Percentiles rank a stretch among this genome's conserved stretches.
Evolutionary conservation across 1,284 basidiomycete genomes (phyloP).

Genomic region (Tylopilus microsporus): DNA sequence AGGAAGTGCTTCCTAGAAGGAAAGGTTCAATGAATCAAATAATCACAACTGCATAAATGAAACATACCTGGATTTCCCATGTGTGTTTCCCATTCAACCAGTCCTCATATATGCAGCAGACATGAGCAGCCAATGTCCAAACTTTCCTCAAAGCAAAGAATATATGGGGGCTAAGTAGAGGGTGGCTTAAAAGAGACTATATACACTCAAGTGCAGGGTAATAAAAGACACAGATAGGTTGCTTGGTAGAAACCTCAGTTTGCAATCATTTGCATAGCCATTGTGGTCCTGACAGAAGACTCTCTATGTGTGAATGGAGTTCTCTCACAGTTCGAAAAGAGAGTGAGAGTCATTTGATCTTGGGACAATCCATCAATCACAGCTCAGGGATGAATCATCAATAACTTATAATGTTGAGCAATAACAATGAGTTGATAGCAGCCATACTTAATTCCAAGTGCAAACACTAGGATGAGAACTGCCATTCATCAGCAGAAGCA

Average conservation of each 20-base stretch:
- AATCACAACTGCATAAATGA: no score
- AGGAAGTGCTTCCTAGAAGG: no score
- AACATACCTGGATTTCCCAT: no score
- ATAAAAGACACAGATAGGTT: neutral
- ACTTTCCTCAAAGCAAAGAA: neutral
- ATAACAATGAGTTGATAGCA: no score
- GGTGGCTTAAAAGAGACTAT: constrained; percentile 2
- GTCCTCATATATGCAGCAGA: constrained; percentile 10
- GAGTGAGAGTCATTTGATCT: neutral
- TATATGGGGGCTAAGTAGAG: neutral
- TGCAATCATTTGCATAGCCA: neutral
- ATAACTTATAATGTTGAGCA: no score
- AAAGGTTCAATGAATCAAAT: no score
- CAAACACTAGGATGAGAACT: no score
- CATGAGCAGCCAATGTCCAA: neutral
- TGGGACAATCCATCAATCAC: no score
- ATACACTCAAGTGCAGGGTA: neutral
- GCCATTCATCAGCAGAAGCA: no score
- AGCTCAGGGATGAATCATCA: no score
- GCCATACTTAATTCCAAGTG: no score
- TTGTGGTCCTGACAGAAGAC: neutral
- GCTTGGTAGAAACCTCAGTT: neutral
- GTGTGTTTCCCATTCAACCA: constrained; percentile 7
- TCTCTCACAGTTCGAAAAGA: constrained; percentile 5
- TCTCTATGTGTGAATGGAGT: neutral